These are phyloP conservation scores for Onygenales sp. DNA, from an alignment of 2,329 filamentous ascomycete species.

Conservation along the genomic window DNA sequence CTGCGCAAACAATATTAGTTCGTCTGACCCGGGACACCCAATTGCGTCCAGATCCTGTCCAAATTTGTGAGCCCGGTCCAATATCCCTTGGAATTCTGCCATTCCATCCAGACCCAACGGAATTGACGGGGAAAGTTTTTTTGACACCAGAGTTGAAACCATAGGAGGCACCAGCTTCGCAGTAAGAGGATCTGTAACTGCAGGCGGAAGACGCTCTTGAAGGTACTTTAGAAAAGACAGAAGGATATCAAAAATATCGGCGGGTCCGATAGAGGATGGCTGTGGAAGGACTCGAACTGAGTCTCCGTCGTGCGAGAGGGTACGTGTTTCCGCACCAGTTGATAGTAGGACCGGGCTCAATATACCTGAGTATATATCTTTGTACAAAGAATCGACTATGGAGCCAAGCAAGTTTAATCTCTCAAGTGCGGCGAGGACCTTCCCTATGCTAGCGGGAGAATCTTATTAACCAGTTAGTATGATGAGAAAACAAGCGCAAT, in stretches of 20 bases:
- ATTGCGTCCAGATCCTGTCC: constrained; percentile 52
- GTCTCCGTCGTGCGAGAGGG: constrained; percentile 18
- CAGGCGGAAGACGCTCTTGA: constrained; percentile 39
- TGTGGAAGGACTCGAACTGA: constrained; percentile 20
- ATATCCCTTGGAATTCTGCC: constrained; percentile 57
- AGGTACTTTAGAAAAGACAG: constrained; percentile 42
- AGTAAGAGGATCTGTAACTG: constrained; percentile 48
- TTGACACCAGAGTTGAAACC: constrained; percentile 56
- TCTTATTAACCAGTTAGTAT: constrained; percentile 10
- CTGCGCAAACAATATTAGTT: constrained; percentile 69
- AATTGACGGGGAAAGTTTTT: constrained; percentile 68
- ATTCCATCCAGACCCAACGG: constrained; percentile 66
- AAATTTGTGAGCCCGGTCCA: constrained; percentile 57
- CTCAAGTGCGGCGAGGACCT: constrained; percentile 15
- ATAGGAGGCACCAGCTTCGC: constrained; percentile 61
- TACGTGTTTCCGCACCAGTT: constrained; percentile 16
- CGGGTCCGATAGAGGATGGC: constrained; percentile 18
- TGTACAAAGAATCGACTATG: constrained; percentile 24
- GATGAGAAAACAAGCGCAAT: neutral
- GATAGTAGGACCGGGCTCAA: constrained; percentile 25
- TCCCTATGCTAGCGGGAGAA: constrained; percentile 5
- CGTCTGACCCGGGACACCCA: constrained; percentile 51
- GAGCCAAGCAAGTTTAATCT: constrained; percentile 22
- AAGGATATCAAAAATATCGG: constrained; percentile 35
- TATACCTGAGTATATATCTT: constrained; percentile 21